Evolutionary conservation across 768 basidiomycete genomes (phyloP).

Genomic region (Mycena olivaceomarginata): DNA sequence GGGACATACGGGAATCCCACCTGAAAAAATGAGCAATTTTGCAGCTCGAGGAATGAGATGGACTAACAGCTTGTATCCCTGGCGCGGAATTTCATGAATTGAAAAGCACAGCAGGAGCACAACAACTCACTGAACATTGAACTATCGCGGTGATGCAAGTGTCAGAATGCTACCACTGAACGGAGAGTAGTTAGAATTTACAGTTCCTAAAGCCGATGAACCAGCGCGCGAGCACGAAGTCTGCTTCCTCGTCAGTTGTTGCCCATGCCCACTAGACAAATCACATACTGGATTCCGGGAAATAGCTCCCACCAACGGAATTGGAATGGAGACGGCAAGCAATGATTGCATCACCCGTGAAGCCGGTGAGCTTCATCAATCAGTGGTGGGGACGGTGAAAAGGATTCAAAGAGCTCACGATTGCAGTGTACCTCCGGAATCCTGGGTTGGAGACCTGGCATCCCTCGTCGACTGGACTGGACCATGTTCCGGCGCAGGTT

Average conservation of each 20-base stretch:
- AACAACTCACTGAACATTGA: slow-evolving; percentile 1
- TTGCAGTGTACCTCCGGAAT: not conserved
- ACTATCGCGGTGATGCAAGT: not conserved
- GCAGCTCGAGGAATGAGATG: not conserved
- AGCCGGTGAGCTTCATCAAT: slow-evolving; percentile 1
- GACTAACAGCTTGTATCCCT: slow-evolving; percentile 6
- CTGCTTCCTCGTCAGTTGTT: not conserved
- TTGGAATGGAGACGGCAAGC: slow-evolving; percentile 2
- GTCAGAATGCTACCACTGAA: not conserved
- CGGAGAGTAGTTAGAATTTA: slow-evolving; percentile 1
- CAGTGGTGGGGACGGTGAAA: not conserved
- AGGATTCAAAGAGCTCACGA: not conserved
- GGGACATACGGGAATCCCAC: slow-evolving; percentile 4
- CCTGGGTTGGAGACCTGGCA: not conserved
- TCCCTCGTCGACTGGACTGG: not conserved
- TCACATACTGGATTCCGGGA: not conserved
- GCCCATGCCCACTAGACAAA: not conserved
- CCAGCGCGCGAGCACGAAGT: not conserved
- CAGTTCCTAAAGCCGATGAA: slow-evolving; percentile 2
- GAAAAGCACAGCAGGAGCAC: too few relatives aligned
- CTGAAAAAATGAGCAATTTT: not conserved
- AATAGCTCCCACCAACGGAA: not conserved
- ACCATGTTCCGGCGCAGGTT: slow-evolving; percentile 7
- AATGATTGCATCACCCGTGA: not conserved
- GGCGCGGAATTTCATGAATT: not conserved